A percentile compares a stretch with the other conserved stretches of the same genome.
phyloP scores from a whole-genome alignment of 2,329 filamentous ascomycete species.

The Alternaria ethzedia region DNA sequence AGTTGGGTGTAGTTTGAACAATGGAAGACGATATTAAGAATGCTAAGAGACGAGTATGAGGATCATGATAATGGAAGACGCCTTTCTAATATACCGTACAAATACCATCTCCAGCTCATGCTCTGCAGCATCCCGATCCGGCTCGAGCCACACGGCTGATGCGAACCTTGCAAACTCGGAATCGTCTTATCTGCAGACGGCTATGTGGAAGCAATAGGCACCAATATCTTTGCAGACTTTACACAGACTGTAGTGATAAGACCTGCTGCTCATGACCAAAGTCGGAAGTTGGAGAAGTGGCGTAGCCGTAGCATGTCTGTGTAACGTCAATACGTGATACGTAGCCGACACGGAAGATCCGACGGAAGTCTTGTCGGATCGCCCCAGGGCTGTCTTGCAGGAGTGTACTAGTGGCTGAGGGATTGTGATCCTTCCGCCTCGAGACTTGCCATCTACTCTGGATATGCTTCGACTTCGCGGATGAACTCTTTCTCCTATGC shows the following conservation, averaged over 20 bases:
- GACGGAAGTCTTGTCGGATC: neutral
- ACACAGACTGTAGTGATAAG: neutral
- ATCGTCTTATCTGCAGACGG: neutral
- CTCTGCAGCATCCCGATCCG: neutral
- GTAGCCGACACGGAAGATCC: neutral
- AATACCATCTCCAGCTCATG: neutral
- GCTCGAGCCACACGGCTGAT: neutral
- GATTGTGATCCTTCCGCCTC: neutral
- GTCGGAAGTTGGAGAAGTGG: neutral
- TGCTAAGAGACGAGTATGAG: neutral
- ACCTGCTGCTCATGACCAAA: neutral
- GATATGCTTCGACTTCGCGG: neutral
- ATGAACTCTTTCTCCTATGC: too few relatives aligned
- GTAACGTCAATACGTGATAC: neutral
- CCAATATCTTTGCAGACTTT: neutral
- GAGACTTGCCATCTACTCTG: neutral
- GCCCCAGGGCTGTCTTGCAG: neutral
- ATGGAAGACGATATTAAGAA: neutral
- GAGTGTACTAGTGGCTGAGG: neutral
- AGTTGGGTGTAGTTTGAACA: neutral
- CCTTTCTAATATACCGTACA: neutral
- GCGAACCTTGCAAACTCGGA: neutral
- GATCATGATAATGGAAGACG: neutral
- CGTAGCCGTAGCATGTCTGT: neutral
- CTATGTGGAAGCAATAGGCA: neutral